Evolutionary conservation across 257 asterid species (phyloP), one percentile per base, ranked within the genome.

Genomic region (Lycium ferocissimum): DNA sequence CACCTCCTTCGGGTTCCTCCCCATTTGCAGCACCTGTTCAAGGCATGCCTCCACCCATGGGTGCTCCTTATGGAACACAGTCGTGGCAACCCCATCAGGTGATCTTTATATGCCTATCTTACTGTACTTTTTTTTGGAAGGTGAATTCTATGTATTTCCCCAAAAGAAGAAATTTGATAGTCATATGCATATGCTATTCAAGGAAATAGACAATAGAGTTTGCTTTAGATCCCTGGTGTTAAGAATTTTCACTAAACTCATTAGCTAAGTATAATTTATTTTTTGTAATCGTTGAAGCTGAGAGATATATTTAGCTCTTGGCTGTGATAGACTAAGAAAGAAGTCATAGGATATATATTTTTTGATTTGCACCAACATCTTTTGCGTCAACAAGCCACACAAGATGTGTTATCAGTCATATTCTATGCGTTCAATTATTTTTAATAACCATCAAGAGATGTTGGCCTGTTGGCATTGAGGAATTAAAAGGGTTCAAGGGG

Each of bases 81-180:
- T 83, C 95, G 20, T 93, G 97, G 98, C 94, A 95, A 59, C 91
- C 93, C 59, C 94, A 90, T 51, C 98, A 94, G 98, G 99, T 96
- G 72, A 85, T 63, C 43, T 71, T 90, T n/a, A 78, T n/a, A 53
- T 26, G 15, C 65, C 15, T 78, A 53, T 78, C 82, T 78, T 78
- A 7, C 15, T 78, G 65, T 78, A 53, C 47, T 78, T 78, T 65
- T 26, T 53, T 53, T 75, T 78, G 15, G 20, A 78, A 78, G 82
- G 33, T 78, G 65, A 78, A 26, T 51, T 78, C 22, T 53, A 78
- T 78, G 61, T 78, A 14, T 78, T 14, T 8, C 53, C 45, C 82
- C 26, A 76, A 40, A 40, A 26, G 33, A 40, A 40, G 4, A 61
- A 61, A n/a, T 0, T 26, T 53, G 14, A 76, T 37, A 26, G 33